Evolutionary conservation across 106 monocot species (phyloP), one percentile per base, ranked within the genome.

Genomic region (Gastrodia elata): DNA sequence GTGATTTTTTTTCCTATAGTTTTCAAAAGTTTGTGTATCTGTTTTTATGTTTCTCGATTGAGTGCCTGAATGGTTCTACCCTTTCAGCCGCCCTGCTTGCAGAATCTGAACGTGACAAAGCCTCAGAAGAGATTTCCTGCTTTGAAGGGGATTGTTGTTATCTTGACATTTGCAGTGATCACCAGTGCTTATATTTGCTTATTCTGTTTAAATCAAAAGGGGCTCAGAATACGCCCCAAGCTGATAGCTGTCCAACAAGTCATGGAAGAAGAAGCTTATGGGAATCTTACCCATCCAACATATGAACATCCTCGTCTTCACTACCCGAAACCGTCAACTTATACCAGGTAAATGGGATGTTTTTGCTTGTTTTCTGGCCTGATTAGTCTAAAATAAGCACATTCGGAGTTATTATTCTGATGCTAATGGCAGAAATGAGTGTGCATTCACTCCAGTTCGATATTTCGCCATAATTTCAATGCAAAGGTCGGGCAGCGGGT

Each of bases 401-500:
- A 64, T 56, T 16, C n/a, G 37, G 39, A 35, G 25, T 67, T 28
- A 68, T 37, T 77, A 24, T 38, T 34, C 73, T 24, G 0, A 18
- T 76, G 15, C 61, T 7, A 42, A 64, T 70, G 33, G 49, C 80
- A 93, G 93, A 81, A 75, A 90, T 38, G 89, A 93, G 75, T 93
- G 93, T 77, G 84, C 76, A 73, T 90, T 86, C 75, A 93, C 77
- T 0, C 87, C 89, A 13, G 89, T 93, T 64, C 78, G 78, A 39
- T 90, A 48, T 68, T 93, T 93, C 75, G 87, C 83, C 1, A 93
- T 93, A 65, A 73, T 93, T 24, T 85, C 93, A 16, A 90, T 87
- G 89, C 93, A 93, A 68, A 89, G 89, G 74, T 93, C 93, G 8
- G 93, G 93, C 67, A 93, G 89, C 68, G 93, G 93, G 34, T 92